Base-by-base conservation (phyloP, 2,329 filamentous ascomycete genomes). In the Ophiostoma triangulosporum region DNA sequence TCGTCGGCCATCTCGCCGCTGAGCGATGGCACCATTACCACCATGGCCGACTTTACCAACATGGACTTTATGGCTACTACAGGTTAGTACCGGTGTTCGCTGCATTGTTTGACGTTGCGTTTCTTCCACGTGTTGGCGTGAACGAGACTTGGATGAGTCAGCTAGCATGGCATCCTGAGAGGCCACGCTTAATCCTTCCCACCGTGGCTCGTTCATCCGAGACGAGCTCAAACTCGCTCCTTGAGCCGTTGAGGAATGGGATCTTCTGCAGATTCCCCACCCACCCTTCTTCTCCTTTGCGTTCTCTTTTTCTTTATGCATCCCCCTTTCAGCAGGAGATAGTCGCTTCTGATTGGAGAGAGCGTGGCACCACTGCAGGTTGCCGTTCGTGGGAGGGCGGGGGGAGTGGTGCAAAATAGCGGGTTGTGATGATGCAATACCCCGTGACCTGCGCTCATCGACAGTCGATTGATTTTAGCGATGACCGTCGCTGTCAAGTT, bases 381-480 rank as follows among this genome's bases (percentile, higher is more conserved):
- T 24, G 43, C 43, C 15, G 43, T 26, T 17, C 53, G 54, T 57
- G 58, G 59, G 58, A 57, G 57, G 62, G 60, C 58, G 60, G 55
- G 54, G 56, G 57, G 56, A 60, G 58, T 65, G 67, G 68, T 67
- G 68, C 69, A 70, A n/a, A 73, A 71, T 72, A 65, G 59, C 58
- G 57, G 58, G 64, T 60, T 61, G 61, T 66, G 70, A 80, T 80
- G 75, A 72, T 75, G 77, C 75, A 73, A 81, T 80, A 75, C 66
- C 76, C 70, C 76, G 76, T 79, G 77, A 80, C 72, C 55, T 58
- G 53, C 20, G 31, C 51, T 55, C 26, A 46, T 29, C 43, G 26
- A 43, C 38, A n/a, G n/a, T n/a, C n/a, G n/a, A n/a, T n/a, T n/a
- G n/a, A n/a, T n/a, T n/a, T n/a, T n/a, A 45, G 14, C 8, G 14